A percentile compares a stretch with the other conserved stretches of the same genome.
These are phyloP conservation scores for Kernera saxatilis DNA, from an alignment of 345 rosid genomes.

Conservation along the genomic window DNA sequence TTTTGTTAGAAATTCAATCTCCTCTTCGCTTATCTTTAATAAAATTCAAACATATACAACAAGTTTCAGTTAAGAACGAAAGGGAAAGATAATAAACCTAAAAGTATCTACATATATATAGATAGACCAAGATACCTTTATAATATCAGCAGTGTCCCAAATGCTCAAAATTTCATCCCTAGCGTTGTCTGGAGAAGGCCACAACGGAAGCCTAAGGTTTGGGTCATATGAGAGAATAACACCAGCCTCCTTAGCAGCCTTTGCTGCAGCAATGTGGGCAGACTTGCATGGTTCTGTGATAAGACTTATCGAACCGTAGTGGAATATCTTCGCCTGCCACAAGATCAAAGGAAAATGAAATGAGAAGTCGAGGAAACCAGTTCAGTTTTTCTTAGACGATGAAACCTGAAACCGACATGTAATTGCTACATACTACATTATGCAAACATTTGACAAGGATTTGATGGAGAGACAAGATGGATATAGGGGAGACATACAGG, in stretches of 20 bases:
- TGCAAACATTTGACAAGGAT: neutral
- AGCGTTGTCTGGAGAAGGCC: slow-evolving; percentile 85
- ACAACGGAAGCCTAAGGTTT: slow-evolving; percentile 88
- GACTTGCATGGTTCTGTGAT: slow-evolving; percentile 96
- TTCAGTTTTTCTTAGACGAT: neutral
- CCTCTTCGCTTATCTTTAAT: slow-evolving; percentile 83
- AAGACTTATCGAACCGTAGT: slow-evolving; percentile 94
- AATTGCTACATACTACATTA: neutral
- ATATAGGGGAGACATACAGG: neutral
- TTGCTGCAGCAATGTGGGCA: slow-evolving; percentile 88
- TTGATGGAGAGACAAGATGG: neutral
- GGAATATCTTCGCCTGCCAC: slow-evolving; percentile 84
- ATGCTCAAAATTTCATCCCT: slow-evolving; percentile 80
- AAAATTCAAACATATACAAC: slow-evolving; percentile 2
- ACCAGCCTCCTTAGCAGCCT: slow-evolving; percentile 93
- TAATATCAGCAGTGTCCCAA: slow-evolving; percentile 84
- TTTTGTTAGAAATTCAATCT: slow-evolving; percentile 68
- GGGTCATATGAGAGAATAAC: slow-evolving; percentile 83
- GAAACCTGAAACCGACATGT: neutral
- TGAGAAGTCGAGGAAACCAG: neutral
- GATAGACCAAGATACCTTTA: slow-evolving; percentile 45
- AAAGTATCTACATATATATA: neutral
- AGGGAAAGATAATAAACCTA: neutral
- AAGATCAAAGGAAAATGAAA: neutral
- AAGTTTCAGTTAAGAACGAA: neutral